These are phyloP conservation scores for Calonectria montana DNA, from an alignment of 2,329 filamentous ascomycete genomes.

Conservation along the genomic window DNA sequence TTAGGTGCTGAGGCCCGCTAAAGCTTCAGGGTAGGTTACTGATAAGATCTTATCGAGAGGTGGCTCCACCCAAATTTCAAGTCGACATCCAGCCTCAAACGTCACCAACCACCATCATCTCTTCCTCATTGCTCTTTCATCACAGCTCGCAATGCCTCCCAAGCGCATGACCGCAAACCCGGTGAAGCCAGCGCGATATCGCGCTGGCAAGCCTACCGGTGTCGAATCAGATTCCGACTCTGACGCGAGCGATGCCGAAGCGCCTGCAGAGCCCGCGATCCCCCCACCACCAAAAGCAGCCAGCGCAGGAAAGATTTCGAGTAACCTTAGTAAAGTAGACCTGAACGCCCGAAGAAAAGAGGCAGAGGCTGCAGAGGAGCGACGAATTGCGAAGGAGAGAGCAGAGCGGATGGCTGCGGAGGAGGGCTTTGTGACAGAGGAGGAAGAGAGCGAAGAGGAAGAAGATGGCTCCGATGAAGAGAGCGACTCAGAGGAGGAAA, in stretches of 20 bases:
- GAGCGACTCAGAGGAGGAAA: constrained; percentile 58
- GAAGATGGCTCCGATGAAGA: constrained; percentile 52
- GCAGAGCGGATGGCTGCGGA: constrained; percentile 66
- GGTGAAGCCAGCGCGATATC: constrained; percentile 81
- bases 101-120: constrained; percentile 30
- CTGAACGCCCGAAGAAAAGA: constrained; percentile 59
- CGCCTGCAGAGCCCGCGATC: constrained; percentile 48
- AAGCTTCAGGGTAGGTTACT: constrained; percentile 30
- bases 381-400: constrained; percentile 60
- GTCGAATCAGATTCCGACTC: constrained; percentile 66
- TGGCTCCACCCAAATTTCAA: constrained; percentile 34
- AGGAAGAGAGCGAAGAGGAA: constrained; percentile 50
- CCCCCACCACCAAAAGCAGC: constrained; percentile 68
- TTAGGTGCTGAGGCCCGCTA: neutral
- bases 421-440: constrained; percentile 73
- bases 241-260: constrained; percentile 59
- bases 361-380: constrained; percentile 59
- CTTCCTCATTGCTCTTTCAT: constrained; percentile 6
- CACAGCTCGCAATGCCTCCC: constrained; percentile 64
- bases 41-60: constrained; percentile 29
- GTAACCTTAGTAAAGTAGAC: constrained; percentile 64
- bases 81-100: constrained; percentile 27
- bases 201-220: constrained; percentile 81
- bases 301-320: constrained; percentile 68
- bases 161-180: constrained; percentile 97